Evolutionary conservation across 805 yeast species (phyloP).

Genomic region (Hanseniaspora lindneri): DNA sequence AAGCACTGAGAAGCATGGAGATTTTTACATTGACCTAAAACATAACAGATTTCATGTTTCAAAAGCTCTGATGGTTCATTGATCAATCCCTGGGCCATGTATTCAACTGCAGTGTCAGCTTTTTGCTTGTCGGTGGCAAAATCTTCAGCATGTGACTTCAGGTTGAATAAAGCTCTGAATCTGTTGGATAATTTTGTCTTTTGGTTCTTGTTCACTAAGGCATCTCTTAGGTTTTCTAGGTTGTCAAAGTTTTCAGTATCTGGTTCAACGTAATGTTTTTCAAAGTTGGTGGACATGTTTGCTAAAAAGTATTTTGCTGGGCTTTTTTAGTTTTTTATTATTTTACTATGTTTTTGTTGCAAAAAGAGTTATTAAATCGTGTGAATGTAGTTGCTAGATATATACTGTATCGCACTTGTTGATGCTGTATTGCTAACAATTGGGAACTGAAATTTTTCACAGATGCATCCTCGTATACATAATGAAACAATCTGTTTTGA

Average conservation of each 20-base stretch:
- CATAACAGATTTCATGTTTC: constrained; percentile 97
- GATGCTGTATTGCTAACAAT: too few species aligned
- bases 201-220: constrained; percentile 54
- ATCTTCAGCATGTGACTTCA: constrained; percentile 77
- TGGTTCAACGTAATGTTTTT: constrained; percentile 28
- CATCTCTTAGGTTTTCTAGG: constrained; percentile 61
- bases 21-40: constrained; percentile 89
- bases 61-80: constrained; percentile 70
- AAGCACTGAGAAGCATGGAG: constrained; percentile 63
- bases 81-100: constrained; percentile 71
- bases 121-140: constrained; percentile 38
- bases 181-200: constrained; percentile 67
- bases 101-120: constrained; percentile 60
- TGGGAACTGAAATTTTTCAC: background rate
- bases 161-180: constrained; percentile 85
- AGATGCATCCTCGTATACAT: background rate
- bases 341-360: too few species aligned
- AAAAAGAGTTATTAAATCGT: too few species aligned
- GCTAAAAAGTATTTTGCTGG: too few species aligned
- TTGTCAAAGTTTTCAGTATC: constrained; percentile 30
- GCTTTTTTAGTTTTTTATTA: background rate
- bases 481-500: too few species aligned
- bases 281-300: constrained; percentile 32
- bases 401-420: too few species aligned
- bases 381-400: too few species aligned